These are phyloP conservation scores for Amyloporia xantha DNA, from an alignment of 768 basidiomycete genomes.

Conservation along the genomic window DNA sequence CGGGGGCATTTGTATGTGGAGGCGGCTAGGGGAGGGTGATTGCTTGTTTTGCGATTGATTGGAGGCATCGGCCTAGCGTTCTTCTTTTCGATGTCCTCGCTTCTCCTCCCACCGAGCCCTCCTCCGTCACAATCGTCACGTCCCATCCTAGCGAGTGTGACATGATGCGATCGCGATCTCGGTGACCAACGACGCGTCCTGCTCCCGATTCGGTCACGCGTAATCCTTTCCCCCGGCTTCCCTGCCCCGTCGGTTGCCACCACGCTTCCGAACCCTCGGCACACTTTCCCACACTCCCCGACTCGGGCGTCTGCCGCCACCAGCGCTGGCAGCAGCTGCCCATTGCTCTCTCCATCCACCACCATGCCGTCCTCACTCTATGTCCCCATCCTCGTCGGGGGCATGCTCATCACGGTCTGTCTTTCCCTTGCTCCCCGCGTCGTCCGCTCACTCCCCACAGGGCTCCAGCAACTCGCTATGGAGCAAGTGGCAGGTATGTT, in stretches of 20 bases:
- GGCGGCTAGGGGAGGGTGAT: conserved; percentile 1
- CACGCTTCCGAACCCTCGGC: background rate
- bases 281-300: background rate
- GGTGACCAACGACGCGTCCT: background rate
- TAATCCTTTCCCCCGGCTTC: too few relatives aligned
- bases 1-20: conserved; percentile 8
- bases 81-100: background rate
- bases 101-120: too few relatives aligned
- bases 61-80: background rate
- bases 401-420: conserved; percentile 86
- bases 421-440: background rate
- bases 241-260: too few relatives aligned
- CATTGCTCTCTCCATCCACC: conserved; percentile 7
- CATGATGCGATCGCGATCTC: background rate
- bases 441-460: conserved; percentile 27
- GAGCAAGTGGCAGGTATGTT: conserved; percentile 73
- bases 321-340: conserved; percentile 27
- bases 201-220: background rate
- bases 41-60: conserved; percentile 7
- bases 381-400: conserved; percentile 75
- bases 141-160: too few relatives aligned
- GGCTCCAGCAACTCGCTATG: conserved; percentile 78
- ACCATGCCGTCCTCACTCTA: conserved; percentile 63
- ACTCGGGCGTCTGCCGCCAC: background rate
- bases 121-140: conserved; percentile 2